Percentiles rank a stretch among this genome's conserved stretches.
These are phyloP conservation scores for Zarea fungicola DNA, from an alignment of 2,329 filamentous ascomycete species.

Conservation along the genomic window DNA sequence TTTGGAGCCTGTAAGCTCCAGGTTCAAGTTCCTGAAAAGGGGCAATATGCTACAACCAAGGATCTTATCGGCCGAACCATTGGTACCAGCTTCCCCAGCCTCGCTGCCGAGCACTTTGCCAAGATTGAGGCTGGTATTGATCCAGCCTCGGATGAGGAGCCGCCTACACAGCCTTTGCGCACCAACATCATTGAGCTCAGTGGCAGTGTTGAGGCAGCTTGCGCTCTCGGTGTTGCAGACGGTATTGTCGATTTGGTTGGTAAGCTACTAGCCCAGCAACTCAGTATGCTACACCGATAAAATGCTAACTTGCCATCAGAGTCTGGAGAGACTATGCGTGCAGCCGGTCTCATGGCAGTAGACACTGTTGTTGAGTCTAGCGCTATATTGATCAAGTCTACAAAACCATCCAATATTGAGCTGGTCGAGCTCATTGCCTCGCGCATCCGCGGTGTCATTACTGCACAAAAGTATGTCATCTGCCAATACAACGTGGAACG, in stretches of 20 bases:
- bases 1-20: constrained; percentile 92
- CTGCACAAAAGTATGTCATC: constrained; percentile 86
- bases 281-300: background rate
- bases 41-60: constrained; percentile 60
- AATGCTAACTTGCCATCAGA: constrained; percentile 45
- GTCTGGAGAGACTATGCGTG: constrained; percentile 97
- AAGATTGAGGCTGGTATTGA: constrained; percentile 60
- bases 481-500: constrained; percentile 95
- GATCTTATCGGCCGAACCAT: constrained; percentile 89
- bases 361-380: constrained; percentile 86
- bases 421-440: constrained; percentile 80
- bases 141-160: constrained; percentile 28
- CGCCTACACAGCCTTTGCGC: constrained; percentile 50
- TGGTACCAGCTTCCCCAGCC: constrained; percentile 87
- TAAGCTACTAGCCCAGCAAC: constrained; percentile 41
- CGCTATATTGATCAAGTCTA: constrained; percentile 89
- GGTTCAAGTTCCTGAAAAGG: constrained; percentile 92
- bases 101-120: constrained; percentile 79
- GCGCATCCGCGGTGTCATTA: constrained; percentile 89
- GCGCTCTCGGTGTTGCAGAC: constrained; percentile 89
- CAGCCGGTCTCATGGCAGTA: constrained; percentile 87
- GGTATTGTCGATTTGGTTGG: constrained; percentile 97
- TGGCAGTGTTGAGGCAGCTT: constrained; percentile 95
- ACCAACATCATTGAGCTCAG: constrained; percentile 93
- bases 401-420: constrained; percentile 70